phyloP scores from a whole-genome alignment of 2,329 filamentous ascomycete genomes.

The Albifimbria verrucaria region DNA sequence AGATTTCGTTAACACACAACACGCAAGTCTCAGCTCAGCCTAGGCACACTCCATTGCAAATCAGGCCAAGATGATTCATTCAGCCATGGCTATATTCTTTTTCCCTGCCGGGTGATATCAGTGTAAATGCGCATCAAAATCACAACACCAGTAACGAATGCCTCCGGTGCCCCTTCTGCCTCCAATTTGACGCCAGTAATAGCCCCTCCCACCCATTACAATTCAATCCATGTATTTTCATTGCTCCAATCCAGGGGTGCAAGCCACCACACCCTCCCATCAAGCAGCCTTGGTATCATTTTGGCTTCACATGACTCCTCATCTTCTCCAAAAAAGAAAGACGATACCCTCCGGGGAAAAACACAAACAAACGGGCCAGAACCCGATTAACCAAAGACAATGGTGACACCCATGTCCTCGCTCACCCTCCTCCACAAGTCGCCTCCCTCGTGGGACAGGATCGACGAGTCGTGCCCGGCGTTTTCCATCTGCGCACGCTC shows the following conservation, averaged over 20 bases:
- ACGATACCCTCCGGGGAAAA: neutral
- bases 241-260: neutral
- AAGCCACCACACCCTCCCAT: neutral
- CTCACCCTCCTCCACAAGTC: constrained; percentile 57
- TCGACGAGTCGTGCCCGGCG: constrained; percentile 8
- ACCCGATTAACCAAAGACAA: constrained; percentile 55
- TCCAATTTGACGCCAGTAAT: neutral
- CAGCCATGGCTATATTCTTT: too few species aligned
- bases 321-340: neutral
- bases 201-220: neutral
- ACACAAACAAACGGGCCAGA: neutral
- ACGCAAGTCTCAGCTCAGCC: too few species aligned
- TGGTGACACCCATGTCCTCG: constrained; percentile 54
- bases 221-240: neutral
- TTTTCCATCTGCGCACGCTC: constrained; percentile 19
- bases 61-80: too few species aligned
- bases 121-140: neutral
- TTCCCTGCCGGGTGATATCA: too few species aligned
- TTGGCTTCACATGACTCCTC: neutral
- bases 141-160: neutral
- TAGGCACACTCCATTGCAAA: too few species aligned
- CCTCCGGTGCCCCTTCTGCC: neutral
- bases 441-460: constrained; percentile 15
- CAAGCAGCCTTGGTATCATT: neutral
- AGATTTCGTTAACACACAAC: too few species aligned